Evolutionary conservation across 2,329 filamentous ascomycete genomes (phyloP), one percentile per base, ranked within the genome.

Genomic region (Chaetomiaceae sp.): DNA sequence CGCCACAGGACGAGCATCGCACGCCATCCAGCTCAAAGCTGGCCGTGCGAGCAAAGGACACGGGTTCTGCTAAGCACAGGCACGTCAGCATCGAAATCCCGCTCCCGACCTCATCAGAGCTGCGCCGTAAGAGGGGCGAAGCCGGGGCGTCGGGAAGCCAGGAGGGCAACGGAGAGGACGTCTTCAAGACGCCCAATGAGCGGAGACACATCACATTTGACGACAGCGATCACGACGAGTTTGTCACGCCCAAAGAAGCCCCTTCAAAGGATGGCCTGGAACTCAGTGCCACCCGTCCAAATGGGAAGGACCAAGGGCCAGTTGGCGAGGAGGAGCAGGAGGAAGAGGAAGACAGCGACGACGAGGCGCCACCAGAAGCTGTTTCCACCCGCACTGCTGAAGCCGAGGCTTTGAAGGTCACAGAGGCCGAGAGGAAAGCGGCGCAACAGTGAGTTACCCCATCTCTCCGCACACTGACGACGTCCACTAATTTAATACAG

Each of bases 331-430:
- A 71, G 12, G 76, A 79, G 34, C 78, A 71, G 3, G 69, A 70
- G 1, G 70, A 72, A 3, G 68, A 71, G 7, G 71, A 70, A 1
- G 72, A 74, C 3, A 71, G 72, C 11, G 75, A 74, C 38, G 77
- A 80, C 39, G 79, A 82, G 48, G 79, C 77, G 44, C 79, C 79
- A 0, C 80, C 80, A 8, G 81, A 83, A 65, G 80, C 77, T 3
- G 74, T 83, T n/a, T 82, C 80, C 0, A 79, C 78, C 1, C 66
- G 69, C 12, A 71, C 72, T 44, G 77, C 74, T 3, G 78, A 77
- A 1, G 72, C 69, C 14, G 69, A 76, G 54, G 69, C 72, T 20
- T 72, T 74, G 55, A 72, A 76, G 59, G 72, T 74, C 3, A 70
- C 72, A 1, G 71, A 77, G 55, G 73, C 71, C 14, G 73, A 74